Percentiles rank a stretch among this genome's conserved stretches.
These are phyloP conservation scores for Lizonia empirigonia DNA, from an alignment of 2,329 filamentous ascomycete species.

Conservation along the genomic window DNA sequence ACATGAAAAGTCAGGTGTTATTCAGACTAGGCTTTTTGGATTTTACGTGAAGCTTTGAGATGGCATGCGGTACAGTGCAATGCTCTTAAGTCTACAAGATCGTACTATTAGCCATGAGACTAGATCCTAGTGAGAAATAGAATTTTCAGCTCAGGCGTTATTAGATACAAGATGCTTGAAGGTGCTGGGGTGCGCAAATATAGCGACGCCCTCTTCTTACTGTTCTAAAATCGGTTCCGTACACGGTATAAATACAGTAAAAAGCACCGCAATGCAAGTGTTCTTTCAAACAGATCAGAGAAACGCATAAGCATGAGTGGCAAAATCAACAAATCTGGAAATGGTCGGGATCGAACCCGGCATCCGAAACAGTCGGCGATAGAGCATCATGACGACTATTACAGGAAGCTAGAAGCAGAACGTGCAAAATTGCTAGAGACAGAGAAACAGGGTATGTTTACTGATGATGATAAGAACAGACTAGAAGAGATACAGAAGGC, in stretches of 20 bases:
- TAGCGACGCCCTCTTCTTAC: neutral
- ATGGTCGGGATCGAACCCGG: too few relatives aligned
- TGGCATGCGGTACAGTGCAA: neutral
- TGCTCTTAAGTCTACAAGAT: neutral
- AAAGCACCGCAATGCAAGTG: neutral
- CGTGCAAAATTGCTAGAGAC: neutral
- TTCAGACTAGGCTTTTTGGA: neutral
- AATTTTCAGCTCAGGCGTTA: neutral
- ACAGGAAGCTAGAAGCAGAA: constrained; percentile 8
- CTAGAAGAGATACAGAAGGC: neutral
- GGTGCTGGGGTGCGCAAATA: neutral
- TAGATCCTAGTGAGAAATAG: neutral
- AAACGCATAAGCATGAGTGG: neutral
- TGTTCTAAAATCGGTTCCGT: neutral
- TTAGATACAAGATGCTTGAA: neutral
- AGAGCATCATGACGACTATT: neutral
- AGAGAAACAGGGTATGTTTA: constrained; percentile 1
- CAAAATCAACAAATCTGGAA: neutral
- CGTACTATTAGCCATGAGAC: neutral
- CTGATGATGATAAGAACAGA: neutral
- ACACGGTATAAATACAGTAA: neutral
- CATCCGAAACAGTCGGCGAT: neutral
- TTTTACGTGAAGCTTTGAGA: neutral
- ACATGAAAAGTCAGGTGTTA: constrained; percentile 2
- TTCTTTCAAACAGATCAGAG: neutral